phyloP scores from a whole-genome alignment of 2,329 filamentous ascomycete species.

The Aureobasidium vineae region DNA sequence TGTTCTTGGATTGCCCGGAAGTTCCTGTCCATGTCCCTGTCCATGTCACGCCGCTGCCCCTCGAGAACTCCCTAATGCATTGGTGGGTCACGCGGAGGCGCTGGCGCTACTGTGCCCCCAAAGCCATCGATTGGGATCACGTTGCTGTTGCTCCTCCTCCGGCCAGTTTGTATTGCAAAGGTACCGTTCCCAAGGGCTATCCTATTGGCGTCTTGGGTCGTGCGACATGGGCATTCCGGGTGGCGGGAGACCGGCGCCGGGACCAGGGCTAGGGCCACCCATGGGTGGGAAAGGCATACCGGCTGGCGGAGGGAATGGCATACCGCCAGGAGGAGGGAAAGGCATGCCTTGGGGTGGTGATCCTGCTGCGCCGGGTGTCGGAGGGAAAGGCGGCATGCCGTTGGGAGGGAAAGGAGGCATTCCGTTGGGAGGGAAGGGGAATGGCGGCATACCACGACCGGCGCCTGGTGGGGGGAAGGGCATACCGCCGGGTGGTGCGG shows the following conservation, averaged over 20 bases:
- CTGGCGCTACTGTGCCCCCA: not conserved
- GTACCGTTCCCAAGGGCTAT: not conserved
- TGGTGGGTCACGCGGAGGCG: not conserved
- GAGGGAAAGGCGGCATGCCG: slow-evolving; percentile 29
- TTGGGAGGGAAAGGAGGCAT: slow-evolving; percentile 39
- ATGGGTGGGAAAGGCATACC: slow-evolving; percentile 36
- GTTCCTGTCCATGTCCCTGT: too few species aligned
- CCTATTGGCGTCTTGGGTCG: slow-evolving; percentile 26
- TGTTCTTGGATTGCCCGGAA: not conserved
- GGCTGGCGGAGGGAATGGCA: slow-evolving; percentile 33
- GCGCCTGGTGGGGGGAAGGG: slow-evolving; percentile 34
- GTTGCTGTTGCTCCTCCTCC: not conserved
- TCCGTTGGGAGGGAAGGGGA: slow-evolving; percentile 41
- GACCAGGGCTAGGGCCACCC: slow-evolving; percentile 31
- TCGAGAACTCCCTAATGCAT: not conserved
- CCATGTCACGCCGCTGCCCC: too few species aligned
- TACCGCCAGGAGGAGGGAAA: slow-evolving; percentile 32
- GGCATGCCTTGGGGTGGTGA: slow-evolving; percentile 35
- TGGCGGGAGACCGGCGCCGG: slow-evolving; percentile 27
- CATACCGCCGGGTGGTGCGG: slow-evolving; percentile 40
- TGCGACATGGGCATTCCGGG: slow-evolving; percentile 24
- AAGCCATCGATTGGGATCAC: too few species aligned
- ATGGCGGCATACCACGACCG: slow-evolving; percentile 37
- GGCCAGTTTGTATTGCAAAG: not conserved
- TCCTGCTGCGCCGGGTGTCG: slow-evolving; percentile 31